Conservation (phyloP, 768 basidiomycete species). For the Hemileccinum rubropunctum region DNA sequence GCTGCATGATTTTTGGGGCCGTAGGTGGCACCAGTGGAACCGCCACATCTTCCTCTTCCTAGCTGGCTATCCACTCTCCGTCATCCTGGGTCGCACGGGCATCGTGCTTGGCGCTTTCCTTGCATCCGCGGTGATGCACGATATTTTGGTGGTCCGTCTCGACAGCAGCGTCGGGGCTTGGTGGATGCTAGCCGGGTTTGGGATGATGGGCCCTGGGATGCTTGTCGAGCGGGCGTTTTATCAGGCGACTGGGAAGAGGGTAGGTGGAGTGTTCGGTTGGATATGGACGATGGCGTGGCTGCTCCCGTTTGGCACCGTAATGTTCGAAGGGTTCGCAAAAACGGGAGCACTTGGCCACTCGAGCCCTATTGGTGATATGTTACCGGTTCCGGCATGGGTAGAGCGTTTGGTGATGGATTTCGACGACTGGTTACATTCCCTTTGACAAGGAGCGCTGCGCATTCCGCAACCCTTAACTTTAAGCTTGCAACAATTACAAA, state of each 20-base stretch:
- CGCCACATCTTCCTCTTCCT: constrained; percentile 28
- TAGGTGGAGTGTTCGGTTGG: constrained; percentile 32
- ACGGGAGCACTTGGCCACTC: neutral
- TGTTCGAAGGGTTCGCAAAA: constrained; percentile 22
- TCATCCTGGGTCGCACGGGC: constrained; percentile 46
- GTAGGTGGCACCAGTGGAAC: too few relatives aligned
- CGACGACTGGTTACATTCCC: constrained; percentile 12
- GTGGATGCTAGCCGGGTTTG: too few relatives aligned
- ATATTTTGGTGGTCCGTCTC: constrained; percentile 49
- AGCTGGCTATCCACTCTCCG: constrained; percentile 29
- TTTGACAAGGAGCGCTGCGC: too few relatives aligned
- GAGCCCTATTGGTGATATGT: neutral
- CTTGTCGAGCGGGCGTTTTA: too few relatives aligned
- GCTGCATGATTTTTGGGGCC: constrained; percentile 37
- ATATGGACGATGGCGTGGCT: constrained; percentile 13
- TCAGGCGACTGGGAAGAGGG: too few relatives aligned
- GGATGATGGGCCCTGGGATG: too few relatives aligned
- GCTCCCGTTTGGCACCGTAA: constrained; percentile 19
- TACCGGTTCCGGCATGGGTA: constrained; percentile 6
- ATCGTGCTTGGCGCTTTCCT: too few relatives aligned
- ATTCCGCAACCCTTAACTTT: too few relatives aligned
- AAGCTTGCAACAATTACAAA: too few relatives aligned
- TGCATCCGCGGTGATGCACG: constrained; percentile 60
- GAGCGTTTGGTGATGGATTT: constrained; percentile 10
- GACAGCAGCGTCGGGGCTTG: constrained; percentile 40